Percentiles rank a stretch among this genome's conserved stretches.
phyloP scores from a whole-genome alignment of 257 asterid species.

The Capsicum pubescens region DNA sequence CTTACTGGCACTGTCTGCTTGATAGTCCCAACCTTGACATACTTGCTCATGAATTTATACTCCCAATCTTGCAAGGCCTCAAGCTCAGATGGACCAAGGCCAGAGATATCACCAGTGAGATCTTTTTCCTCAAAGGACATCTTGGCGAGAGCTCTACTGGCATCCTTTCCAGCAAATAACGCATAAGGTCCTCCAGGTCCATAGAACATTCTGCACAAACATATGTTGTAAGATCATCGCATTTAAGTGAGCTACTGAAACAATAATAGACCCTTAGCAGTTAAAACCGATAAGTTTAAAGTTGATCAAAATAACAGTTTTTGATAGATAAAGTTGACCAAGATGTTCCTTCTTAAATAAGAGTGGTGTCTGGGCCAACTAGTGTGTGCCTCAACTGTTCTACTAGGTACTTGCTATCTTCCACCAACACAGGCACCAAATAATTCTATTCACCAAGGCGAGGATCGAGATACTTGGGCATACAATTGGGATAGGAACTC shows the following conservation, averaged over 20 bases:
- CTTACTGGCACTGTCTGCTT: slow-evolving; percentile 55
- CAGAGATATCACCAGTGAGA: slow-evolving; percentile 73
- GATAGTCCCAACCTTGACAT: slow-evolving; percentile 91
- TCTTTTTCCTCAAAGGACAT: slow-evolving; percentile 89
- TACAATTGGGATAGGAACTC: background rate
- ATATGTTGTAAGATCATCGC: background rate
- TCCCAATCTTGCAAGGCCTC: slow-evolving; percentile 98
- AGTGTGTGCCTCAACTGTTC: background rate
- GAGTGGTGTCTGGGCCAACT: background rate
- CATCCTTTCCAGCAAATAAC: slow-evolving; percentile 90
- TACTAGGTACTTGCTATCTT: background rate
- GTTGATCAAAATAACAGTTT: background rate
- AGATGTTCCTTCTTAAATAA: background rate
- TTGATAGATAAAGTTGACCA: background rate
- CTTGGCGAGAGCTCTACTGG: slow-evolving; percentile 94
- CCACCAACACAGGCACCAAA: background rate
- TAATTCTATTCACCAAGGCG: background rate
- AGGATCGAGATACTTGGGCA: background rate
- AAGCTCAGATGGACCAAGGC: slow-evolving; percentile 86
- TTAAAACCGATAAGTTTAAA: background rate
- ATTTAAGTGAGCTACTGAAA: background rate
- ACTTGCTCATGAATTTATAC: slow-evolving; percentile 94
- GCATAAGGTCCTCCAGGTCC: slow-evolving; percentile 98
- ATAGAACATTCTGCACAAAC: slow-evolving; percentile 60
- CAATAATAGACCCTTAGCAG: slow-evolving; percentile 6